Evolutionary conservation across 176 grass and related monocot species (phyloP).

Genomic region (Carex scoparia): DNA sequence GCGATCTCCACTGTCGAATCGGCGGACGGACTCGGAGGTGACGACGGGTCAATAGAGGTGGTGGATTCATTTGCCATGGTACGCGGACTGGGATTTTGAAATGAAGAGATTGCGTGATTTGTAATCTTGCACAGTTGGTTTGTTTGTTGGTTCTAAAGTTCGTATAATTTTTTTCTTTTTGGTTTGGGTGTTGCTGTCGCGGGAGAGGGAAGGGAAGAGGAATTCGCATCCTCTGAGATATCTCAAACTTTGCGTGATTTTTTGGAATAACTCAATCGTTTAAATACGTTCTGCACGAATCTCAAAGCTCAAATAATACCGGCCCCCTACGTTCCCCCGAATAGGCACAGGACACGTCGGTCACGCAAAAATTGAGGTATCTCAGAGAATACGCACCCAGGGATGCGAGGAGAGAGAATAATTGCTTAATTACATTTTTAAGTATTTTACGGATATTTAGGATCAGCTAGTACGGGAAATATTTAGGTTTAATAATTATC

Average conservation of each 20-base stretch:
- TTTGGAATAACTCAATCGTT: no score
- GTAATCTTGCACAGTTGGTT: neutral
- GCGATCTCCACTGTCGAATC: neutral
- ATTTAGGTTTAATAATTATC: no score
- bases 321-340: no score
- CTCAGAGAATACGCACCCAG: no score
- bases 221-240: no score
- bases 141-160: neutral
- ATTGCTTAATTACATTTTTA: neutral
- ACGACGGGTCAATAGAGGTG: neutral
- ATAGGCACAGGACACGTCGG: no score
- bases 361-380: no score
- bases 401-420: neutral
- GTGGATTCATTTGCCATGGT: conserved; percentile 1
- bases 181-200: conserved; percentile 25
- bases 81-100: neutral
- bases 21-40: neutral
- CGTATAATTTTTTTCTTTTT: neutral
- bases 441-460: neutral
- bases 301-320: no score
- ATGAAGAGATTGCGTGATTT: conserved; percentile 2
- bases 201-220: conserved; percentile 9
- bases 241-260: no score
- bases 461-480: neutral
- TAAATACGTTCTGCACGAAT: no score